Percentiles rank a stretch among this genome's conserved stretches.
phyloP scores from a whole-genome alignment of 108 stramenopile species.

The Ochromonas danica region DNA sequence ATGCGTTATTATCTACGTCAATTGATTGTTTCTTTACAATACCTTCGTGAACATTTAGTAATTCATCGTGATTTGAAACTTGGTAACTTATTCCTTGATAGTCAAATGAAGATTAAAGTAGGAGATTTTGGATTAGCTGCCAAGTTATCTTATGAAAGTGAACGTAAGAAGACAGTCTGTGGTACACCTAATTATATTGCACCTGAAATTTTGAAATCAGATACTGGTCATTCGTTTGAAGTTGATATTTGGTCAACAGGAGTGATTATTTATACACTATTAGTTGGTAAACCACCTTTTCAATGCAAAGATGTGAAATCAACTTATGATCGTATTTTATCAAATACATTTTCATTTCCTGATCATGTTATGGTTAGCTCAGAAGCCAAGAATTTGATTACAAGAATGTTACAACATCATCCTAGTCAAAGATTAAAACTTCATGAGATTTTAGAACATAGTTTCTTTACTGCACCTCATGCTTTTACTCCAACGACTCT shows the following conservation, averaged over 20 bases:
- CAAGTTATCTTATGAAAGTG: conserved; percentile 70
- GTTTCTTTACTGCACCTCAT: background rate
- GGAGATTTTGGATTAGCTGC: conserved; percentile 97
- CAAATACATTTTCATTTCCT: conserved; percentile 89
- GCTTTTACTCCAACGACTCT: conserved; percentile 44
- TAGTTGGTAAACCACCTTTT: conserved; percentile 96
- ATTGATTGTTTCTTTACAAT: background rate
- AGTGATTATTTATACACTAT: conserved; percentile 89
- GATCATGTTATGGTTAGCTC: conserved; percentile 66
- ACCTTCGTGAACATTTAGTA: background rate
- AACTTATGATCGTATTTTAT: conserved; percentile 90
- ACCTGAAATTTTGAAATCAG: conserved; percentile 91
- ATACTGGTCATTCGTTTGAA: conserved; percentile 70
- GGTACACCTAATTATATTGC: conserved; percentile 99
- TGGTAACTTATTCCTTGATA: conserved; percentile 92
- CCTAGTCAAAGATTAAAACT: background rate
- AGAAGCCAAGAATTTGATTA: conserved; percentile 77
- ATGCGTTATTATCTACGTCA: background rate
- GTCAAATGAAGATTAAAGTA: conserved; percentile 48
- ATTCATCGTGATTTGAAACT: conserved; percentile 69
- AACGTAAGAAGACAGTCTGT: conserved; percentile 91
- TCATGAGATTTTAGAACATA: background rate
- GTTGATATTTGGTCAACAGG: conserved; percentile 98
- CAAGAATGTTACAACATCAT: background rate
- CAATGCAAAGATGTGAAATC: conserved; percentile 95